Evolutionary conservation across 2,329 filamentous ascomycete species (phyloP), one percentile per base, ranked within the genome.

Genomic region (Didymella arachidicola): DNA sequence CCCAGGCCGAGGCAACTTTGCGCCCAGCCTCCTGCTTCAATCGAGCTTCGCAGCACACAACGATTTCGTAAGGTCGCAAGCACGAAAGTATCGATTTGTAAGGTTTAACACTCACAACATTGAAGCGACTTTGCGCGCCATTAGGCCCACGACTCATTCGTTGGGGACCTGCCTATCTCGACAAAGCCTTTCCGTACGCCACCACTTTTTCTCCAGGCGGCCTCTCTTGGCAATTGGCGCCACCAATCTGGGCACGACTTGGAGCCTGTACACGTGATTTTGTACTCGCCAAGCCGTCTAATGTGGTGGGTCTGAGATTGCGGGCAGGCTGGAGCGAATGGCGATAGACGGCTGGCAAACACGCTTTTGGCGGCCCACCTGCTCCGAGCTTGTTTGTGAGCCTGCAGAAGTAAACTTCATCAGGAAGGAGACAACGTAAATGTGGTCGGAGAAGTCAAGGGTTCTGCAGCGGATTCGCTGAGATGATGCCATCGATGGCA

Each of bases 351-450:
- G 56, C 56, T 59, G 51, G 52, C 53, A 69, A 62, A 65, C 54
- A 69, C 60, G 67, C 66, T 69, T 70, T 62, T 61, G 53, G 57
- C 38, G 53, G 46, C 51, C 61, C 65, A 66, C 63, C 57, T 50
- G 62, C 52, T 52, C 53, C 64, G 61, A 68, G 66, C 68, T 70
- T 69, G 48, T 68, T 69, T 68, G 57, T 59, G 43, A 54, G 56
- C 46, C 53, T 58, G 51, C 46, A 43, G 52, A 52, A 7, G 53
- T 68, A 70, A 57, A 36, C 65, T 32, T 1, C 14, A 64, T 62
- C 22, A 61, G 68, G 68, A 59, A 70, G 68, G 68, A 66, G 68
- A 66, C 29, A 54, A 60, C 4, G 52, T 53, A 26, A 58, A 46
- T 41, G 46, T 54, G 56, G 56, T 45, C 45, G 26, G 16, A 26